Evolutionary conservation across 352 stramenopile species (phyloP).

Genomic region (Phytophthora nicotianae): DNA sequence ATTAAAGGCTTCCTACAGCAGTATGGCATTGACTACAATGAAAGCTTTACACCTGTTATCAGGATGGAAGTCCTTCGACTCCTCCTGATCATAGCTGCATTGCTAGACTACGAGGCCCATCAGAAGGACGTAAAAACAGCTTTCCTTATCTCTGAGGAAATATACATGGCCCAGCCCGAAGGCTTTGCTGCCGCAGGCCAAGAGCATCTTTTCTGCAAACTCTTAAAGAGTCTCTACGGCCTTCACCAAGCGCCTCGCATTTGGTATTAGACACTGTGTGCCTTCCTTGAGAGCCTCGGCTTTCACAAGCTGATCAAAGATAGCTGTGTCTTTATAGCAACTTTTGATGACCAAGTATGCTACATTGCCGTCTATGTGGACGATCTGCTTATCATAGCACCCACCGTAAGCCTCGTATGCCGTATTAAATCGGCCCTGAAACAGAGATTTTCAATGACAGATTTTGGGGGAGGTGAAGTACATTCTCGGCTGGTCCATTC

Average conservation of each 20-base stretch:
- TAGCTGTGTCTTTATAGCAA: background rate
- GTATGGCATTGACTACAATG: too few species aligned
- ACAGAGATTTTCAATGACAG: background rate
- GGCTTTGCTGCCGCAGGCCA: background rate
- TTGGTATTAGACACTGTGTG: background rate
- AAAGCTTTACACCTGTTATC: too few species aligned
- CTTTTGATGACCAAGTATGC: background rate
- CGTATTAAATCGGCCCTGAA: slow-evolving; percentile 7
- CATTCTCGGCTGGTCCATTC: background rate
- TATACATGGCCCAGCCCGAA: background rate
- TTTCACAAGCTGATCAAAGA: background rate
- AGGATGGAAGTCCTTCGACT: too few species aligned
- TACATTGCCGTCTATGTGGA: slow-evolving; percentile 4
- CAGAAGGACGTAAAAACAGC: background rate
- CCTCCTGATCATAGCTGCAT: too few species aligned
- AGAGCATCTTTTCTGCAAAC: background rate
- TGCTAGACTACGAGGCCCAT: background rate
- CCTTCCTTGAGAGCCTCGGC: background rate
- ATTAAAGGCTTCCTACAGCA: too few species aligned
- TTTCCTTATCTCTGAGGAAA: background rate
- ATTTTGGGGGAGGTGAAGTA: slow-evolving; percentile 1
- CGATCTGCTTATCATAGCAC: slow-evolving; percentile 5
- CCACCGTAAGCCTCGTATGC: background rate
- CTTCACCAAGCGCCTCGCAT: background rate
- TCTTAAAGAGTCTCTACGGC: background rate